phyloP scores from a whole-genome alignment of 176 grass and related monocot genomes.

The Stipa capillata region DNA sequence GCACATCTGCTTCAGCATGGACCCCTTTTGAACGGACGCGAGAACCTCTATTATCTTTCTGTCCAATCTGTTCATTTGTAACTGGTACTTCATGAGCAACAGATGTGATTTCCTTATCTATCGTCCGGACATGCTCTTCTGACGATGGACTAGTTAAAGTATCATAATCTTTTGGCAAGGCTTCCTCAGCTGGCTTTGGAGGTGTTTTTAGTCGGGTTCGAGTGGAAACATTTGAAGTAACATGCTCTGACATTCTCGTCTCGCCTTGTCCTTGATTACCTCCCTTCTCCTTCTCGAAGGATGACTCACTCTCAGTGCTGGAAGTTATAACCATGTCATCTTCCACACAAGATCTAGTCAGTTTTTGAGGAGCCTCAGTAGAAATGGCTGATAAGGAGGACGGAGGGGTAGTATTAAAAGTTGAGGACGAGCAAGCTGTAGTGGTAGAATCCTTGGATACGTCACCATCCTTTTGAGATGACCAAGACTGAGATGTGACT shows the following conservation, averaged over 20 bases:
- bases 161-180: constrained; percentile 19
- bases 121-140: constrained; percentile 16
- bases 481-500: constrained; percentile 26
- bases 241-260: constrained; percentile 15
- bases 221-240: constrained; percentile 30
- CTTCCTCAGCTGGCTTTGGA: constrained; percentile 24
- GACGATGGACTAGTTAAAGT: not conserved
- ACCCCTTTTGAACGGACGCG: constrained; percentile 31
- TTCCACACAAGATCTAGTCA: constrained; percentile 17
- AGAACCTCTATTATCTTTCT: constrained; percentile 30
- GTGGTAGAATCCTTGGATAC: constrained; percentile 8
- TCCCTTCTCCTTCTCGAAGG: constrained; percentile 33
- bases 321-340: constrained; percentile 35
- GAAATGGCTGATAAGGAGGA: not conserved
- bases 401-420: constrained; percentile 7
- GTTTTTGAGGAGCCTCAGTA: constrained; percentile 7
- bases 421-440: constrained; percentile 10
- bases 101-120: constrained; percentile 27
- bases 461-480: constrained; percentile 40
- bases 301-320: constrained; percentile 20
- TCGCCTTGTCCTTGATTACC: constrained; percentile 8
- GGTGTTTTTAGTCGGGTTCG: constrained; percentile 35
- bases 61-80: constrained; percentile 26
- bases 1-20: constrained; percentile 20
- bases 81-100: constrained; percentile 21